Conservation (phyloP, 495 filamentous ascomycete genomes). For the Elasticomyces elasticus region DNA sequence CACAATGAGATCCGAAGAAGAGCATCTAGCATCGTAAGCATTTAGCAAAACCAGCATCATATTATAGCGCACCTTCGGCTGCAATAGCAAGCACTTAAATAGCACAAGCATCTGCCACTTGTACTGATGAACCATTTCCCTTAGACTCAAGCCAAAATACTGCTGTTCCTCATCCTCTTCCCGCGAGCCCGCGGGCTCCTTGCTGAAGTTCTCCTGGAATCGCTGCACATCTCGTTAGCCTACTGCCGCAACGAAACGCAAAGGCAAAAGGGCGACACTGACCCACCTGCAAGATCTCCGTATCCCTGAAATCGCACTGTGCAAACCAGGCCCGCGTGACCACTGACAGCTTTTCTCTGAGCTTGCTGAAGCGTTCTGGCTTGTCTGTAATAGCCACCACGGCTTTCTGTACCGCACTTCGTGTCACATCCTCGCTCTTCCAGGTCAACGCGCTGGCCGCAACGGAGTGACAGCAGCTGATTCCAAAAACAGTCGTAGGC, state of each 20-base stretch:
- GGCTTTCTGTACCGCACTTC: slow-evolving; percentile 94
- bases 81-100: slow-evolving; percentile 83
- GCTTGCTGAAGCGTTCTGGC: slow-evolving; percentile 46
- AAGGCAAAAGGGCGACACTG: slow-evolving; percentile 3
- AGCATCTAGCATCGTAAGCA: slow-evolving; percentile 60
- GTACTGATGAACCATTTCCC: slow-evolving; percentile 89
- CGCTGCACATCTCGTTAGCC: slow-evolving; percentile 39
- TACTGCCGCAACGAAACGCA: background rate
- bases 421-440: slow-evolving; percentile 77
- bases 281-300: slow-evolving; percentile 59
- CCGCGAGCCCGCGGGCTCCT: slow-evolving; percentile 44
- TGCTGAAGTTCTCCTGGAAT: slow-evolving; percentile 81
- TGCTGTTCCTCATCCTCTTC: slow-evolving; percentile 69
- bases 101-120: slow-evolving; percentile 86
- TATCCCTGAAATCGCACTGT: slow-evolving; percentile 69
- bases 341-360: slow-evolving; percentile 70
- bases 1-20: slow-evolving; percentile 92
- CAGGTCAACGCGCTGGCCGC: slow-evolving; percentile 66
- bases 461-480: slow-evolving; percentile 87
- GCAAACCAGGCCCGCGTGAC: slow-evolving; percentile 95
- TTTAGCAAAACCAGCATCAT: background rate
- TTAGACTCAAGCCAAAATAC: slow-evolving; percentile 79
- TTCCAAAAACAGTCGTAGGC: slow-evolving; percentile 80
- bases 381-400: slow-evolving; percentile 94
- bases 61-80: slow-evolving; percentile 64